Evolutionary conservation across 2,329 filamentous ascomycete species (phyloP).

Genomic region (Acrocalymma vagum): DNA sequence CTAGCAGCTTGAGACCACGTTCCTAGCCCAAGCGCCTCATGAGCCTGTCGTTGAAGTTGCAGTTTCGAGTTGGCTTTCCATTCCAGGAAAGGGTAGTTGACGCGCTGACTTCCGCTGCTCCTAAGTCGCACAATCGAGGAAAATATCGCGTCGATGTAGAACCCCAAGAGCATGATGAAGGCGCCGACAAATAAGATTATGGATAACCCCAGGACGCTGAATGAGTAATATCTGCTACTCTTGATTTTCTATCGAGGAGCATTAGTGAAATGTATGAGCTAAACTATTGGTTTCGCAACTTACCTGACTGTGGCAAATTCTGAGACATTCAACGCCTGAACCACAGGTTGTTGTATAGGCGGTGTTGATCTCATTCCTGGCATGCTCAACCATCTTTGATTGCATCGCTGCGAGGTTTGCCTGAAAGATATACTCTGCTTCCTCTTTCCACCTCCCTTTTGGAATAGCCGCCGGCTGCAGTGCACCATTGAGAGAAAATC

Average conservation of each 20-base stretch:
- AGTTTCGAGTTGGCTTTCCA: slow-evolving; percentile 27
- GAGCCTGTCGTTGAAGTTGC: slow-evolving; percentile 29
- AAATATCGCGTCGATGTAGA: slow-evolving; percentile 8
- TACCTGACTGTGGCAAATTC: slow-evolving; percentile 8
- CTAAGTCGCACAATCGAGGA: neutral
- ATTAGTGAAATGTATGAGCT: no score
- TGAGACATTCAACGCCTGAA: no score
- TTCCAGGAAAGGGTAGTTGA: slow-evolving; percentile 18
- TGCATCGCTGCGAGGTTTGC: slow-evolving; percentile 15
- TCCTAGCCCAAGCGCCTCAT: slow-evolving; percentile 24
- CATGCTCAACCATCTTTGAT: slow-evolving; percentile 8
- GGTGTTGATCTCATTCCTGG: neutral
- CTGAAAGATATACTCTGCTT: slow-evolving; percentile 16
- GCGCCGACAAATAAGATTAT: slow-evolving; percentile 12
- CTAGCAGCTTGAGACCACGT: slow-evolving; percentile 18
- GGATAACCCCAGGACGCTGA: slow-evolving; percentile 15
- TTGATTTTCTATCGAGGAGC: slow-evolving; percentile 10
- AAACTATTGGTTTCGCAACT: no score
- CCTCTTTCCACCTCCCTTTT: slow-evolving; percentile 18
- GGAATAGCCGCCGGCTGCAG: slow-evolving; percentile 9
- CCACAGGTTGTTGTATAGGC: neutral
- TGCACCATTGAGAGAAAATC: slow-evolving; percentile 2
- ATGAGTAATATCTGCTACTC: slow-evolving; percentile 15
- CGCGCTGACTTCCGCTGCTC: neutral
- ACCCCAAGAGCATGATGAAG: slow-evolving; percentile 7